phyloP scores from a whole-genome alignment of 2,329 filamentous ascomycete species.

The Hypoxylon sp. region DNA sequence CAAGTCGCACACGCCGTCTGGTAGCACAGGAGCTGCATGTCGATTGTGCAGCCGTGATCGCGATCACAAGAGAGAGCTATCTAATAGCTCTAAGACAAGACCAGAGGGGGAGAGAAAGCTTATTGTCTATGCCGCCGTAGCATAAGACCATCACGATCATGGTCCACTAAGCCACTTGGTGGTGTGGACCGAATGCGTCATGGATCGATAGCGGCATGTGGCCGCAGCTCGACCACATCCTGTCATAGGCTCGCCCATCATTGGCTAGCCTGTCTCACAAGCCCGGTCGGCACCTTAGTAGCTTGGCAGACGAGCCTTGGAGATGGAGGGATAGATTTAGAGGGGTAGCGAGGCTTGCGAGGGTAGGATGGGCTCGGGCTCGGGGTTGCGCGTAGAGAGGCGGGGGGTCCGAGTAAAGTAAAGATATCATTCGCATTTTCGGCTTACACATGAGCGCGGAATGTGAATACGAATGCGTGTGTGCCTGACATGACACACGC shows the following conservation, averaged over 20 bases:
- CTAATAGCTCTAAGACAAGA: slow-evolving; percentile 3
- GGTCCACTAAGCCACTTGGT: slow-evolving; percentile 14
- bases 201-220: slow-evolving; percentile 39
- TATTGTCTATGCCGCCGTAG: slow-evolving; percentile 26
- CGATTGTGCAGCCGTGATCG: not conserved
- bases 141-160: slow-evolving; percentile 22
- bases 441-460: slow-evolving; percentile 12
- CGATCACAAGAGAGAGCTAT: not conserved
- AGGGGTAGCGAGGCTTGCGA: too few relatives aligned
- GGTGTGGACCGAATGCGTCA: slow-evolving; percentile 42
- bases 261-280: slow-evolving; percentile 37
- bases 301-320: slow-evolving; percentile 9
- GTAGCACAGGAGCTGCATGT: not conserved
- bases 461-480: slow-evolving; percentile 27
- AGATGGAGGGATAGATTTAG: slow-evolving; percentile 23
- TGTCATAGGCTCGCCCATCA: slow-evolving; percentile 40
- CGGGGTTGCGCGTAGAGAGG: too few relatives aligned
- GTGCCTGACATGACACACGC: too few relatives aligned
- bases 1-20: not conserved
- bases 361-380: too few relatives aligned
- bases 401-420: slow-evolving; percentile 6
- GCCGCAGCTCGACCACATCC: slow-evolving; percentile 27
- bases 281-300: slow-evolving; percentile 29
- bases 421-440: slow-evolving; percentile 4
- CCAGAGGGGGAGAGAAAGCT: slow-evolving; percentile 29